A percentile compares a stretch with the other conserved stretches of the same genome.
These are phyloP conservation scores for Debaryomycetaceae sp. DNA, from an alignment of 1,139 yeast genomes.

Conservation along the genomic window DNA sequence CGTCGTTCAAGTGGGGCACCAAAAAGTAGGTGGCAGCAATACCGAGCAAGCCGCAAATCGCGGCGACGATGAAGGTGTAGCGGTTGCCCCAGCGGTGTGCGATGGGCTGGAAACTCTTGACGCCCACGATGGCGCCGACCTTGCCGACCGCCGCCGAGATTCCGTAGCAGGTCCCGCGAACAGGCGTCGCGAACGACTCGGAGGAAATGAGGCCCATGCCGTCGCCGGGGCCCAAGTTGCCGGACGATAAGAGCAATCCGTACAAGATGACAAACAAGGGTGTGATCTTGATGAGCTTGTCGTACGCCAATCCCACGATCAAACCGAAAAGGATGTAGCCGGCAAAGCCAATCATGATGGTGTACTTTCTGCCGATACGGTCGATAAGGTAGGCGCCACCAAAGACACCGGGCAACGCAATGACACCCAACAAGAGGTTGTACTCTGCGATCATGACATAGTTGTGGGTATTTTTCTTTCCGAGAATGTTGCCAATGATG, in stretches of 20 bases:
- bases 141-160: conserved; percentile 39
- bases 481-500: conserved; percentile 38
- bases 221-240: conserved; percentile 72
- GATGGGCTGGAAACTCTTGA: conserved; percentile 34
- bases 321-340: conserved; percentile 54
- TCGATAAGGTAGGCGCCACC: conserved; percentile 47
- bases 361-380: conserved; percentile 44
- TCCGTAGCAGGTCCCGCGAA: conserved; percentile 56
- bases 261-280: conserved; percentile 48
- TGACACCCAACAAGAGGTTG: conserved; percentile 41
- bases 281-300: conserved; percentile 35
- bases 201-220: conserved; percentile 60
- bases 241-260: conserved; percentile 47
- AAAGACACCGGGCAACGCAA: conserved; percentile 50
- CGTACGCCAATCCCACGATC: conserved; percentile 45
- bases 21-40: conserved; percentile 48
- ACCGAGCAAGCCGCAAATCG: conserved; percentile 60
- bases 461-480: conserved; percentile 17
- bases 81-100: conserved; percentile 16
- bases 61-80: conserved; percentile 47
- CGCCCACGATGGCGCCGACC: conserved; percentile 41
- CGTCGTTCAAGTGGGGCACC: conserved; percentile 57
- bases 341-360: conserved; percentile 45
- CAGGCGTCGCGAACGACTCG: conserved; percentile 65
- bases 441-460: conserved; percentile 44